Evolutionary conservation across 2,329 filamentous ascomycete genomes (phyloP).

Genomic region (Coniochaeta sp.): DNA sequence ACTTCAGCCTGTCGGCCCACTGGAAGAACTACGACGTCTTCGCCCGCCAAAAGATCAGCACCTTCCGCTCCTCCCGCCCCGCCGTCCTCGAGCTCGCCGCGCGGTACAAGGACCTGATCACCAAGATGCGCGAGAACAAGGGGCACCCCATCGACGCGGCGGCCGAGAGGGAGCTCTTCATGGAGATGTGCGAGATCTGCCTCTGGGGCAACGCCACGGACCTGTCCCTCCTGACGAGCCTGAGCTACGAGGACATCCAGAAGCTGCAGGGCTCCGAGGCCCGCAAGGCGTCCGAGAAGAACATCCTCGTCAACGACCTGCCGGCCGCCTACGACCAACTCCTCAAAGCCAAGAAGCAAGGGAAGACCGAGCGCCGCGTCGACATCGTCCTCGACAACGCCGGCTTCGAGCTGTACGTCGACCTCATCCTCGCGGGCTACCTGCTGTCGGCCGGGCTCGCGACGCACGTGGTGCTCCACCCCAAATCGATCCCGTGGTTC

Average conservation of each 20-base stretch:
- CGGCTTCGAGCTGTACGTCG: conserved; percentile 94
- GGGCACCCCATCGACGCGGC: conserved; percentile 50
- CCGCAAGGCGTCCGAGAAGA: conserved; percentile 79
- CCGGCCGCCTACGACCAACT: conserved; percentile 24
- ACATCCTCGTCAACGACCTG: conserved; percentile 86
- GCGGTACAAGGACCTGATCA: conserved; percentile 50
- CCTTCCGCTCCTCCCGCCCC: conserved; percentile 84
- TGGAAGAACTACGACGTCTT: conserved; percentile 94
- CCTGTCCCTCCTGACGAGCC: conserved; percentile 78
- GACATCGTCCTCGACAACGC: conserved; percentile 97
- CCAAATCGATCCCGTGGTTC: conserved; percentile 96
- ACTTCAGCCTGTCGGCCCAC: conserved; percentile 67
- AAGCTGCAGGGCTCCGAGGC: conserved; percentile 88
- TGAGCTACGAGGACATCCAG: conserved; percentile 94
- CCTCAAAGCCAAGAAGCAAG: conserved; percentile 13
- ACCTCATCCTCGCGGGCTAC: conserved; percentile 86
- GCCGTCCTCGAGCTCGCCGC: conserved; percentile 41
- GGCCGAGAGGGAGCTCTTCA: conserved; percentile 72
- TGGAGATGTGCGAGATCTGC: conserved; percentile 93
- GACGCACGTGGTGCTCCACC: conserved; percentile 80
- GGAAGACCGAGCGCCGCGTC: conserved; percentile 60
- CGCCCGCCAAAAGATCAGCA: conserved; percentile 79
- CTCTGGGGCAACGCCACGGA: conserved; percentile 97
- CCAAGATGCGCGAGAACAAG: conserved; percentile 52
- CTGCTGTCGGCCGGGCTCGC: conserved; percentile 78